phyloP scores from a whole-genome alignment of 164 flowering plant genomes.

The Kalanchoe fedtschenkoi region DNA sequence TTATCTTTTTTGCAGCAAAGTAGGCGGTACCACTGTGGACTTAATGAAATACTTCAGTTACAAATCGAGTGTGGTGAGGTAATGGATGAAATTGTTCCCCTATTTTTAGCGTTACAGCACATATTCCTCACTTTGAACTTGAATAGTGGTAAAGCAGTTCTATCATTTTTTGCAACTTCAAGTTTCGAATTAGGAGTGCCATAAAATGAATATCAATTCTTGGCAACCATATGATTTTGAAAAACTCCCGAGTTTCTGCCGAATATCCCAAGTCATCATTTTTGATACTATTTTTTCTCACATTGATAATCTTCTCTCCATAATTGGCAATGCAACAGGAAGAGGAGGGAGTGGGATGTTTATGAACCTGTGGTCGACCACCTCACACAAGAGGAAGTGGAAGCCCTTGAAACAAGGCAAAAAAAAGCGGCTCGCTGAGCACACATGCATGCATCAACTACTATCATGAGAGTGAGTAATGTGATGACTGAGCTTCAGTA shows the following conservation, averaged over 20 bases:
- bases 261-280: no score
- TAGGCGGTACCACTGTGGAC: no score
- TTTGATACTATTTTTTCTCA: no score
- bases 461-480: neutral
- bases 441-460: neutral
- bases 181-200: neutral
- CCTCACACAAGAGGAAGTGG: slow-evolving; percentile 80
- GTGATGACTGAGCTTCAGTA: no score
- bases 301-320: neutral
- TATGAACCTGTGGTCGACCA: slow-evolving; percentile 84
- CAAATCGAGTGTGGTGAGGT: slow-evolving; percentile 76
- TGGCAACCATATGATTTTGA: no score
- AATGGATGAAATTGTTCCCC: slow-evolving; percentile 8
- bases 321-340: slow-evolving; percentile 33
- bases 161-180: neutral
- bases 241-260: neutral
- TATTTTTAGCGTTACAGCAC: neutral
- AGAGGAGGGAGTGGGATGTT: slow-evolving; percentile 85
- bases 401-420: slow-evolving; percentile 77
- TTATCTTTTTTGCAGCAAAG: slow-evolving; percentile 41
- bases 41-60: slow-evolving; percentile 67
- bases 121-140: no score
- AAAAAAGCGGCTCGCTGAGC: slow-evolving; percentile 47
- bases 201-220: neutral
- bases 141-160: no score